These are phyloP conservation scores for Rubus idaeus DNA, from an alignment of 306 rosid species.

Conservation along the genomic window DNA sequence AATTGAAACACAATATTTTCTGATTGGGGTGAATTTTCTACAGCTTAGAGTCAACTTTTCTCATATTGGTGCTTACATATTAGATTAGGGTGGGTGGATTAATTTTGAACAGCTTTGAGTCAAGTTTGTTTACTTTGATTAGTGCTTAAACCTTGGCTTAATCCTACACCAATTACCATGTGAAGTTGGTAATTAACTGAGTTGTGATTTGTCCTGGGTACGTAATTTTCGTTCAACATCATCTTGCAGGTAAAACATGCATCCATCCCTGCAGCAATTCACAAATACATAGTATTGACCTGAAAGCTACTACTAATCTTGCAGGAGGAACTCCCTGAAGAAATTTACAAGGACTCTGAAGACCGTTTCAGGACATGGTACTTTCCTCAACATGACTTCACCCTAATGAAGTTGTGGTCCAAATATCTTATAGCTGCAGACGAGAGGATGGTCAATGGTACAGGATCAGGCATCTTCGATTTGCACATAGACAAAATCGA, in stretches of 20 bases:
- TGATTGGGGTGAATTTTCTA: neutral
- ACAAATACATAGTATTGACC: too few species aligned
- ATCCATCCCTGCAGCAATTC: neutral
- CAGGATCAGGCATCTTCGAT: slow-evolving; percentile 58
- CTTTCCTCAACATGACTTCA: slow-evolving; percentile 58
- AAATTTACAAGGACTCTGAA: slow-evolving; percentile 65
- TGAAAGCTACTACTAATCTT: slow-evolving; percentile 10
- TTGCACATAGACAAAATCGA: slow-evolving; percentile 61
- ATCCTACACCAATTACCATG: too few species aligned
- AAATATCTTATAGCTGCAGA: slow-evolving; percentile 59
- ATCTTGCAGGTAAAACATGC: neutral
- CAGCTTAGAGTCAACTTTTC: neutral
- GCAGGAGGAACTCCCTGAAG: slow-evolving; percentile 71
- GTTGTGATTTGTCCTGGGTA: neutral
- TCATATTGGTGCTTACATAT: neutral
- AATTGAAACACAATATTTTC: neutral
- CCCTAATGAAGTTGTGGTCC: slow-evolving; percentile 67
- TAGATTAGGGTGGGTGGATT: neutral
- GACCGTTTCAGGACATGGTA: slow-evolving; percentile 68
- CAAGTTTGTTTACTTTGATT: too few species aligned
- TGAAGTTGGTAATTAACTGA: neutral
- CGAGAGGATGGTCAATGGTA: slow-evolving; percentile 67
- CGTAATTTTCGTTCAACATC: neutral
- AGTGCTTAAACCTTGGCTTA: too few species aligned
- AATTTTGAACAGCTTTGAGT: neutral